Conservation (phyloP, 2,329 filamentous ascomycete species). For the Trichophaea hybrida region DNA sequence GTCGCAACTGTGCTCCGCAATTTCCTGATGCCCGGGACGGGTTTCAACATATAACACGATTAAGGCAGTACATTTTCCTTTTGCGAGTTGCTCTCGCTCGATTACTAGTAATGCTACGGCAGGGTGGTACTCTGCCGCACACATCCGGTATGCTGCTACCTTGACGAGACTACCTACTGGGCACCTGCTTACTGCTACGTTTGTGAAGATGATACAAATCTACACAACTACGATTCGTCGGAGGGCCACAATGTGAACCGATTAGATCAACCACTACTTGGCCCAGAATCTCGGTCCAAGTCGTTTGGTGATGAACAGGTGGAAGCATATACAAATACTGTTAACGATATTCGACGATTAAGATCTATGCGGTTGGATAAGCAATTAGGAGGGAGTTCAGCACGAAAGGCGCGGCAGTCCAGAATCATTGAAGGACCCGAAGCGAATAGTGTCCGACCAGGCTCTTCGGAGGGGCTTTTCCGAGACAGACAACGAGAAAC, state of each 20-base stretch:
- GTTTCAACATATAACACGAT: constrained; percentile 64
- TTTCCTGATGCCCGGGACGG: constrained; percentile 43
- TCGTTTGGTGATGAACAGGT: constrained; percentile 53
- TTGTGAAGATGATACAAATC: constrained; percentile 49
- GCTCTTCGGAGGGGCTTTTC: constrained; percentile 45
- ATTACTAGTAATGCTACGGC: constrained; percentile 72
- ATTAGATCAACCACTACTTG: constrained; percentile 42
- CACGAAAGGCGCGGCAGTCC: constrained; percentile 77
- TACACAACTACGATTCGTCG: constrained; percentile 50
- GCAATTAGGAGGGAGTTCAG: constrained; percentile 71
- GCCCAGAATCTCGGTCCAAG: constrained; percentile 56
- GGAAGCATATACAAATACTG: constrained; percentile 82
- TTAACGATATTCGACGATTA: constrained; percentile 84
- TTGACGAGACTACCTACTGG: neutral
- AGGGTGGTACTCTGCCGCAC: constrained; percentile 64
- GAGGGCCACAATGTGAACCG: constrained; percentile 44
- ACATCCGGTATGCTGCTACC: constrained; percentile 43
- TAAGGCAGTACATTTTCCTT: constrained; percentile 90
- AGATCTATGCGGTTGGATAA: constrained; percentile 90
- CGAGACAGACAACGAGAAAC: constrained; percentile 36
- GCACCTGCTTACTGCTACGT: constrained; percentile 6
- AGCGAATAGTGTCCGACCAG: constrained; percentile 51
- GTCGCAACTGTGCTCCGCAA: constrained; percentile 49
- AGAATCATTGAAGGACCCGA: constrained; percentile 82
- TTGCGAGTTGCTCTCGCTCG: constrained; percentile 81